These are phyloP conservation scores for Trichodelitschia bisporula DNA, from an alignment of 495 filamentous ascomycete genomes.

Conservation along the genomic window DNA sequence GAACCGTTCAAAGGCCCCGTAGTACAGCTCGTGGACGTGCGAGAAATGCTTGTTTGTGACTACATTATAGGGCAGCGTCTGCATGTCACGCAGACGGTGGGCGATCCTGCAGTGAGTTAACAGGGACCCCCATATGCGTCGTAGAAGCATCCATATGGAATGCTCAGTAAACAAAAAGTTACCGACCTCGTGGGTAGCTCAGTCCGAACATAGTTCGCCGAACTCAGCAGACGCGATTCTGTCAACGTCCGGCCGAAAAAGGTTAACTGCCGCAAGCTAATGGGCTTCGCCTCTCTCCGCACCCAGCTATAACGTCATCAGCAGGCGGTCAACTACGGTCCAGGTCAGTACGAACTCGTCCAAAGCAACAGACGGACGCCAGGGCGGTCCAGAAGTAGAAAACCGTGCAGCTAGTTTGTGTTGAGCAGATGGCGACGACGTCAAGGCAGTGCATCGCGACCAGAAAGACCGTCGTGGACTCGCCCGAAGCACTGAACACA, in stretches of 20 bases:
- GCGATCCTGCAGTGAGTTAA: conserved; percentile 33
- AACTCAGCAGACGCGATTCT: conserved; percentile 68
- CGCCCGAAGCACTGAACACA: too few relatives aligned
- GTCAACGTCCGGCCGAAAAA: conserved; percentile 85
- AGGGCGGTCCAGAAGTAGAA: conserved; percentile 34
- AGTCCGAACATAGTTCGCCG: conserved; percentile 89
- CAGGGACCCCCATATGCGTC: not conserved
- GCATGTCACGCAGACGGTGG: conserved; percentile 91
- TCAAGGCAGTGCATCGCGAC: too few relatives aligned
- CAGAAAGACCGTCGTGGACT: too few relatives aligned
- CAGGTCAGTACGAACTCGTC: conserved; percentile 69
- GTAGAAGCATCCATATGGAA: not conserved
- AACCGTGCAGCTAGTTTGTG: too few relatives aligned
- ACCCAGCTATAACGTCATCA: conserved; percentile 40
- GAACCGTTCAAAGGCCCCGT: conserved; percentile 77
- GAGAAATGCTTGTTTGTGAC: conserved; percentile 87
- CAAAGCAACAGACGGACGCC: conserved; percentile 58
- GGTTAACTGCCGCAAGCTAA: conserved; percentile 76
- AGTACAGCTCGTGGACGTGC: conserved; percentile 91
- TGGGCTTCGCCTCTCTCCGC: conserved; percentile 56
- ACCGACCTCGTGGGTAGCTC: conserved; percentile 68
- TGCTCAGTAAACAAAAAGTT: not conserved
- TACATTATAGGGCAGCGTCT: conserved; percentile 85
- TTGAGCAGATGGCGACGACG: too few relatives aligned
- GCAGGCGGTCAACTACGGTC: conserved; percentile 3